A percentile compares a stretch with the other conserved stretches of the same genome.
These are phyloP conservation scores for Leucaena leucocephala DNA, from an alignment of 306 rosid species.

Conservation along the genomic window DNA sequence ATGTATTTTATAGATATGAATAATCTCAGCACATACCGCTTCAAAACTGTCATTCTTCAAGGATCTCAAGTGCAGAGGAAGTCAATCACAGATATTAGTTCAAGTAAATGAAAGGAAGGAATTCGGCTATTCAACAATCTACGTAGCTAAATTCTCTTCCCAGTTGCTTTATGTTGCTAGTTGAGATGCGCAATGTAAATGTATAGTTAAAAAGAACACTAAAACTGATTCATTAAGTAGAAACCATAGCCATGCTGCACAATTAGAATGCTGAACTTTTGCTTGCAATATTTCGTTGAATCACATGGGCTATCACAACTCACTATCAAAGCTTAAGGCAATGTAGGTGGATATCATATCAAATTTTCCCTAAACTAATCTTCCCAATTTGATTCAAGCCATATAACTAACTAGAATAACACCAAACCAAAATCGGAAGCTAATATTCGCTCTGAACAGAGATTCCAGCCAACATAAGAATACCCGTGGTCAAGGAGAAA, in stretches of 20 bases:
- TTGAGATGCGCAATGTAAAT: not conserved
- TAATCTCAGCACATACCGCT: conserved; percentile 80
- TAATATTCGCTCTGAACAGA: not conserved
- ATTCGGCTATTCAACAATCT: not conserved
- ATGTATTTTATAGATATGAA: conserved; percentile 87
- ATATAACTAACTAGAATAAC: not conserved
- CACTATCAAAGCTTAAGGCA: not conserved
- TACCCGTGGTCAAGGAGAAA: not conserved
- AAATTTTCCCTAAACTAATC: too few relatives aligned
- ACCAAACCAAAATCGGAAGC: not conserved
- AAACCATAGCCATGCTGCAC: not conserved
- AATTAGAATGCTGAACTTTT: not conserved
- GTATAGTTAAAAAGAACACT: not conserved
- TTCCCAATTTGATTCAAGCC: not conserved
- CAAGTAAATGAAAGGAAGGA: not conserved
- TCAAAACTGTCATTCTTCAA: conserved; percentile 63
- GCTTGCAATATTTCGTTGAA: not conserved
- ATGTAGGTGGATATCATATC: too few relatives aligned
- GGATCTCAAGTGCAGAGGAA: conserved; percentile 28
- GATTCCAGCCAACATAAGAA: not conserved
- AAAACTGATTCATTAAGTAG: not conserved
- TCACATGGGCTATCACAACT: not conserved
- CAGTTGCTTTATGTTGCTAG: not conserved
- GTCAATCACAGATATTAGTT: conserved; percentile 20
- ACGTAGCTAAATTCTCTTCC: not conserved